Base-by-base conservation (phyloP, 176 grass and related monocot genomes). In the Thalia dealbata region DNA sequence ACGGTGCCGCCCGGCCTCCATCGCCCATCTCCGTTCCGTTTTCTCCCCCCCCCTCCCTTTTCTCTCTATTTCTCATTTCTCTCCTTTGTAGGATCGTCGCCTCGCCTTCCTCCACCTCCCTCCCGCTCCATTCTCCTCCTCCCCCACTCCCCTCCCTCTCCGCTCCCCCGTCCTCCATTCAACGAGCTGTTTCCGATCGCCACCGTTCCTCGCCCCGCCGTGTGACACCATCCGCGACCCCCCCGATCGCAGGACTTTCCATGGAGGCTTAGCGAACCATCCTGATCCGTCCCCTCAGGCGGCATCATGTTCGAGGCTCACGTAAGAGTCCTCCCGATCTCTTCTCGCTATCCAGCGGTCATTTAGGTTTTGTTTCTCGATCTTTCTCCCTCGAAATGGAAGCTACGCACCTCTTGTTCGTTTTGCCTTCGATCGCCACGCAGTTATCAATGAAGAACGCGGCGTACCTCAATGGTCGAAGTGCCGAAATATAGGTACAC, bases 261-360 rank as follows among this genome's bases (percentile, higher is more conserved):
- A 65, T 65, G 62, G 62, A 65, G 27, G 62, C 16, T 65, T 65
- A 65, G 26, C 14, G 14, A 8, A 32, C 19, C 62, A 14, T 18
- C 0, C 11, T 65, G 28, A 65, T 65, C 62, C 62, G 62, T 65
- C 13, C 28, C 7, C 7, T 65, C 27, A 18, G 28, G 62, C 26
- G 62, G 62, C 62, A 65, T 26, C 14, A 65, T 65, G 62, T 65
- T 65, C 15, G 62, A 65, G 16, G 62, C 62, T 16, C 27, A 65
- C 62, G 62, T 65, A 65, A 32, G 62, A 65, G 7, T 35, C 15
- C 35, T 19, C 62, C 35, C 28, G 6, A 32, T 65, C 62, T 10
- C 24, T 65, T 65, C 6, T 32, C 16, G 62, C 24, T 65, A n/a
- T 58, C 22, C 22, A 13, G 11, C 45, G 1, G 45, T 13, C 5